phyloP scores from a whole-genome alignment of 1,139 yeast genomes.

The Candida sojae region DNA sequence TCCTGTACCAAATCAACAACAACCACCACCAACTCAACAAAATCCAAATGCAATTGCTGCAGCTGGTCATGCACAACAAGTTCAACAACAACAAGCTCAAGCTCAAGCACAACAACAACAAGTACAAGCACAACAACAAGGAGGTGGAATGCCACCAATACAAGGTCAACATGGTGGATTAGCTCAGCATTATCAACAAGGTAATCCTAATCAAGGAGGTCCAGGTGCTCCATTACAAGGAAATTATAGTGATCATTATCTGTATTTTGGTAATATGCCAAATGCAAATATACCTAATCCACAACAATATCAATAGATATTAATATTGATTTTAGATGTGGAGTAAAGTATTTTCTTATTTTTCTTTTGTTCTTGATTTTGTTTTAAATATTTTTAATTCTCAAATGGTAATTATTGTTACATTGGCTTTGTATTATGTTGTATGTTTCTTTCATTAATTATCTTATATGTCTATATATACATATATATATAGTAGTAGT shows the following conservation, averaged over 20 bases:
- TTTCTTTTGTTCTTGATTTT: neutral
- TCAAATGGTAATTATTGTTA: neutral
- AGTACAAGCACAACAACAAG: slow-evolving; percentile 30
- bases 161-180: slow-evolving; percentile 14
- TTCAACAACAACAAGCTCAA: slow-evolving; percentile 30
- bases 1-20: slow-evolving; percentile 30
- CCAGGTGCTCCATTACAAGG: slow-evolving; percentile 19
- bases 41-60: slow-evolving; percentile 28
- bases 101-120: slow-evolving; percentile 38
- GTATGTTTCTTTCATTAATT: neutral
- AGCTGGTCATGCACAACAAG: slow-evolving; percentile 11
- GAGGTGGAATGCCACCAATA: slow-evolving; percentile 35
- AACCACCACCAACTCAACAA: slow-evolving; percentile 30
- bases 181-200: slow-evolving; percentile 22
- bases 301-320: slow-evolving; percentile 32
- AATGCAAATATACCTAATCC: slow-evolving; percentile 49
- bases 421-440: slow-evolving; percentile 3
- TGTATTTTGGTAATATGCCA: slow-evolving; percentile 59
- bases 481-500: neutral
- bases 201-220: slow-evolving; percentile 21
- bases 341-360: neutral
- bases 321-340: neutral
- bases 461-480: neutral
- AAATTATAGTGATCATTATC: slow-evolving; percentile 45
- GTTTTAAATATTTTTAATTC: neutral